Percentiles rank a stretch among this genome's conserved stretches.
These are phyloP conservation scores for Vaccinium macrocarpon DNA, from an alignment of 148 eudicot species.

Conservation along the genomic window DNA sequence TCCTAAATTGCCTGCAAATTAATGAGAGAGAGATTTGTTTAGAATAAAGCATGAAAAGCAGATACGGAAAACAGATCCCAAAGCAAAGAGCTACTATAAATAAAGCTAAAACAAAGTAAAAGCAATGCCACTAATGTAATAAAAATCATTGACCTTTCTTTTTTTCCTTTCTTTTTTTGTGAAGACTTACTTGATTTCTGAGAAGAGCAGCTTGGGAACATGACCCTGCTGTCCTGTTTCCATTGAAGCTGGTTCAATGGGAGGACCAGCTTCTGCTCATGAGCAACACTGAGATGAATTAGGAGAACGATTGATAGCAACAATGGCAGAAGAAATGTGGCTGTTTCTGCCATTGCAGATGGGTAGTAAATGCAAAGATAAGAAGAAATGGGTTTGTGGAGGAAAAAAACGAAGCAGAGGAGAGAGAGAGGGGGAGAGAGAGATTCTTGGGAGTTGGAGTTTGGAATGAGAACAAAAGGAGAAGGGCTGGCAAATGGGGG, in stretches of 20 bases:
- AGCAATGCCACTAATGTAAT: not conserved
- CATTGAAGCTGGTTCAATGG: slow-evolving; percentile 23
- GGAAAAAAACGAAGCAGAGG: not conserved
- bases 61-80: slow-evolving; percentile 15
- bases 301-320: slow-evolving; percentile 14
- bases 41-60: not conserved
- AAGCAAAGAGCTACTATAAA: slow-evolving; percentile 3
- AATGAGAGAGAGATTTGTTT: not conserved
- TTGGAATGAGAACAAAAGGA: slow-evolving; percentile 49
- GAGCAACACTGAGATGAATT: not conserved
- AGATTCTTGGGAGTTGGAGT: slow-evolving; percentile 35
- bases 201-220: slow-evolving; percentile 21
- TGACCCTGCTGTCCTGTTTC: slow-evolving; percentile 9
- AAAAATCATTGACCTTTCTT: not conserved
- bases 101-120: slow-evolving; percentile 13
- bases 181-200: slow-evolving; percentile 41
- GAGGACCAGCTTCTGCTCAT: slow-evolving; percentile 33
- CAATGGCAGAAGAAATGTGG: slow-evolving; percentile 22
- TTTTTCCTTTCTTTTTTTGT: not conserved
- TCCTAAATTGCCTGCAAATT: not conserved
- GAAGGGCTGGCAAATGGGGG: slow-evolving; percentile 34
- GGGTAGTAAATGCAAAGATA: slow-evolving; percentile 8
- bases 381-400: slow-evolving; percentile 20
- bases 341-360: slow-evolving; percentile 23
- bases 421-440: slow-evolving; percentile 1